A percentile compares a stretch with the other conserved stretches of the same genome.
phyloP scores from a whole-genome alignment of 2,329 filamentous ascomycete species.

The Cladosporium austrohemisphaericum region DNA sequence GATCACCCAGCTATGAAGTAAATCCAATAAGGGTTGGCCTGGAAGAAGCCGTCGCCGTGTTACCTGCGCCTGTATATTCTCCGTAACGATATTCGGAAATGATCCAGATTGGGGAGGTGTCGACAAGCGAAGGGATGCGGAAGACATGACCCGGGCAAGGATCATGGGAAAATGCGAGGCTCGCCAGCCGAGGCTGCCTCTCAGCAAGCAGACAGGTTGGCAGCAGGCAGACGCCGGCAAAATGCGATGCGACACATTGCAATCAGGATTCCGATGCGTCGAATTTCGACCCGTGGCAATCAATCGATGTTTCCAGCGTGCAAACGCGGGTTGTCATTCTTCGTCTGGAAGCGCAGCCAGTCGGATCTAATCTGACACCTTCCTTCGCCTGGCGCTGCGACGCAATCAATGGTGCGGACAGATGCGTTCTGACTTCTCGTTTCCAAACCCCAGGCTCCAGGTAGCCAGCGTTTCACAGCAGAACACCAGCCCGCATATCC shows the following conservation, averaged over 20 bases:
- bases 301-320: no score
- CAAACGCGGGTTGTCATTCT: no score
- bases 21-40: no score
- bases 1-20: no score
- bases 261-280: no score
- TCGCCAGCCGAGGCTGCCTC: background rate
- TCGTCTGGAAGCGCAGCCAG: no score
- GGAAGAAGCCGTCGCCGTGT: background rate
- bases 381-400: no score
- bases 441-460: constrained; percentile 1
- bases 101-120: background rate
- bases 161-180: background rate
- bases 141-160: background rate
- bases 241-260: background rate
- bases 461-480: constrained; percentile 12
- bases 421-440: no score
- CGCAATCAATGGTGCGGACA: no score
- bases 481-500: constrained; percentile 8
- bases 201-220: background rate
- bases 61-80: background rate
- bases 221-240: background rate
- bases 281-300: no score
- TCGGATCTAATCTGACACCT: no score
- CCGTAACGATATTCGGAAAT: background rate
- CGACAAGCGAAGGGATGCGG: background rate